Evolutionary conservation across 805 yeast genomes (phyloP).

Genomic region (Candida nitratophila): DNA sequence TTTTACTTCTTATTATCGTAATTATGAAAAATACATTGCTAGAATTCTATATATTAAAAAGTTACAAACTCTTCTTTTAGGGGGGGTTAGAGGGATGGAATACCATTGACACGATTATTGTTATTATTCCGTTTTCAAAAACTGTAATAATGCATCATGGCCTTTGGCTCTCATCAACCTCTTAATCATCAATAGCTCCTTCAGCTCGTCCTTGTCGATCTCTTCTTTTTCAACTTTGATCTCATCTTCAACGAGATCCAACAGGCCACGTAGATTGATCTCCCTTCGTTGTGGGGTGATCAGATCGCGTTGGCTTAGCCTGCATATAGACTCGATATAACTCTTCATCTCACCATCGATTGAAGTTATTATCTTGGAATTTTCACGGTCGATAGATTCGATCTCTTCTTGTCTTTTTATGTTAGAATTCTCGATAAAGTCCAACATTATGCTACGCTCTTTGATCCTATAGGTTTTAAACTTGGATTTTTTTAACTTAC

Average conservation of each 20-base stretch:
- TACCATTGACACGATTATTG: too few relatives aligned
- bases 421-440: constrained; percentile 54
- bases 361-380: constrained; percentile 24
- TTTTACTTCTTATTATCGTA: too few relatives aligned
- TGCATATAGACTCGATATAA: constrained; percentile 24
- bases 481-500: constrained; percentile 17
- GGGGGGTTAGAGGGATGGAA: too few relatives aligned
- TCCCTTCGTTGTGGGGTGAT: constrained; percentile 18
- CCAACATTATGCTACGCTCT: constrained; percentile 60
- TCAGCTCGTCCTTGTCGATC: constrained; percentile 32
- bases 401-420: constrained; percentile 26
- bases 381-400: constrained; percentile 25
- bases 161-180: constrained; percentile 64
- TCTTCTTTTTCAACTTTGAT: constrained; percentile 9
- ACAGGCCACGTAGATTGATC: constrained; percentile 41
- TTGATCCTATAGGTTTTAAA: constrained; percentile 58
- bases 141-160: constrained; percentile 51
- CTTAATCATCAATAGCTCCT: constrained; percentile 49
- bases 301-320: constrained; percentile 26
- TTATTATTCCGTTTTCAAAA: too few relatives aligned
- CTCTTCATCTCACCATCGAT: constrained; percentile 19
- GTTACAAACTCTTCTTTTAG: too few relatives aligned
- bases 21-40: neutral
- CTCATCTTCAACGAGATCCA: constrained; percentile 29
- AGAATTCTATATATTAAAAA: neutral